phyloP scores from a whole-genome alignment of 441 rosid genomes.

The Mallotus repandus region DNA sequence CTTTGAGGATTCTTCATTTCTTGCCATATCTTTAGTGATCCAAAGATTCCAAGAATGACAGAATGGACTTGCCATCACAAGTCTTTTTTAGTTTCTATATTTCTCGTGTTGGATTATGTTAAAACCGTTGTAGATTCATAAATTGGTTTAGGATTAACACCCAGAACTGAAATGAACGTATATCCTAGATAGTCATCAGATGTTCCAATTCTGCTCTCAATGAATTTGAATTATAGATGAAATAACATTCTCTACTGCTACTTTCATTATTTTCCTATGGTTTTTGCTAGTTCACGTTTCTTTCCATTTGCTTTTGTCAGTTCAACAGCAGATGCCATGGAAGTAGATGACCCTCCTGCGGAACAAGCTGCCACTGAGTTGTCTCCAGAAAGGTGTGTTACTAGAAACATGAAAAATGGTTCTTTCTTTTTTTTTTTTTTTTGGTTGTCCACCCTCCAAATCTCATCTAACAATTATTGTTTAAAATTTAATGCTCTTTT shows the following conservation, averaged over 20 bases:
- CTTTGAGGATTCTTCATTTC: neutral
- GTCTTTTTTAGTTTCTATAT: neutral
- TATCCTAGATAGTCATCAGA: neutral
- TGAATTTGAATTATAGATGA: neutral
- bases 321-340: slow-evolving; percentile 65
- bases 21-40: neutral
- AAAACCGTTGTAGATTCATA: neutral
- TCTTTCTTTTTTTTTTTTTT: neutral
- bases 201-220: neutral
- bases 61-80: neutral
- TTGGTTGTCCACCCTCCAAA: neutral
- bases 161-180: neutral
- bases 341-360: slow-evolving; percentile 62
- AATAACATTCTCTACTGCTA: neutral
- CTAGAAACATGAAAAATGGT: slow-evolving; percentile 1
- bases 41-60: neutral
- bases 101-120: too few species aligned
- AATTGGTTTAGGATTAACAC: neutral
- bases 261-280: neutral
- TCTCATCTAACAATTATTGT: neutral
- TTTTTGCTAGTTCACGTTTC: slow-evolving; percentile 16
- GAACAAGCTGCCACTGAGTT: slow-evolving; percentile 43
- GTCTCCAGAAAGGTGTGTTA: slow-evolving; percentile 59
- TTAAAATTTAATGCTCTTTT: neutral
- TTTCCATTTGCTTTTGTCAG: slow-evolving; percentile 33